phyloP scores from a whole-genome alignment of 2,329 filamentous ascomycete species.

The Stagonosporopsis vannaccii region DNA sequence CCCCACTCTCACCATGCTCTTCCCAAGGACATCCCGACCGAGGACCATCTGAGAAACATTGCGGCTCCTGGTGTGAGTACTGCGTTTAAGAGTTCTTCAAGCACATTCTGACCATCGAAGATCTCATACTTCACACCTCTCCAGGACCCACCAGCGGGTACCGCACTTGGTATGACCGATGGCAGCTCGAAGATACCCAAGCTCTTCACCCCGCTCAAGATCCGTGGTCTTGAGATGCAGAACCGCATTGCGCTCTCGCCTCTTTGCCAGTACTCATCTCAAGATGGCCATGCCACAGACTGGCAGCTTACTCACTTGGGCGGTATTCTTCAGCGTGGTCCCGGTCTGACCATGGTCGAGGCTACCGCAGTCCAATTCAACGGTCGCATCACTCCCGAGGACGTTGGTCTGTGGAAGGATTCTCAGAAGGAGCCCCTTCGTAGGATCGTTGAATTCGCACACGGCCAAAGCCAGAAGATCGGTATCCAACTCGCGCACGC shows the following conservation, averaged over 20 bases:
- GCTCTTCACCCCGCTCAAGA: slow-evolving; percentile 64
- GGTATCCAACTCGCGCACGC: slow-evolving; percentile 85
- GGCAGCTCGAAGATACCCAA: slow-evolving; percentile 63
- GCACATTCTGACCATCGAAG: slow-evolving; percentile 29
- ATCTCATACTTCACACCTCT: slow-evolving; percentile 58
- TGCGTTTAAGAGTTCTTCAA: neutral
- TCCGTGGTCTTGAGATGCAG: slow-evolving; percentile 68
- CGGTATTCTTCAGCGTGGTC: slow-evolving; percentile 77
- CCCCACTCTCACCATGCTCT: slow-evolving; percentile 45
- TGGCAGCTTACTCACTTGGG: slow-evolving; percentile 86
- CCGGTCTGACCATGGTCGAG: slow-evolving; percentile 77
- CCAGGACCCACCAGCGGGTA: slow-evolving; percentile 57
- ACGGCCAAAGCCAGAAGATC: slow-evolving; percentile 77
- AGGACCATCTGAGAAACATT: slow-evolving; percentile 50
- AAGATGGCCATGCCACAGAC: slow-evolving; percentile 76
- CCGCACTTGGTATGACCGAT: slow-evolving; percentile 56
- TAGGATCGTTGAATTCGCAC: slow-evolving; percentile 77
- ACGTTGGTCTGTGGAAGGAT: slow-evolving; percentile 83
- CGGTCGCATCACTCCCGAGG: slow-evolving; percentile 83
- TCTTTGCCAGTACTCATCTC: slow-evolving; percentile 69
- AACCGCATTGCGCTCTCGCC: slow-evolving; percentile 67
- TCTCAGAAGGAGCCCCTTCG: slow-evolving; percentile 76
- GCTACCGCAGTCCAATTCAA: slow-evolving; percentile 77
- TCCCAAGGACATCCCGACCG: slow-evolving; percentile 39
- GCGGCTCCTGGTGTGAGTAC: slow-evolving; percentile 52